phyloP scores from a whole-genome alignment of 192 early-diverging fungal species.

The Martensiomyces pterosporus region DNA sequence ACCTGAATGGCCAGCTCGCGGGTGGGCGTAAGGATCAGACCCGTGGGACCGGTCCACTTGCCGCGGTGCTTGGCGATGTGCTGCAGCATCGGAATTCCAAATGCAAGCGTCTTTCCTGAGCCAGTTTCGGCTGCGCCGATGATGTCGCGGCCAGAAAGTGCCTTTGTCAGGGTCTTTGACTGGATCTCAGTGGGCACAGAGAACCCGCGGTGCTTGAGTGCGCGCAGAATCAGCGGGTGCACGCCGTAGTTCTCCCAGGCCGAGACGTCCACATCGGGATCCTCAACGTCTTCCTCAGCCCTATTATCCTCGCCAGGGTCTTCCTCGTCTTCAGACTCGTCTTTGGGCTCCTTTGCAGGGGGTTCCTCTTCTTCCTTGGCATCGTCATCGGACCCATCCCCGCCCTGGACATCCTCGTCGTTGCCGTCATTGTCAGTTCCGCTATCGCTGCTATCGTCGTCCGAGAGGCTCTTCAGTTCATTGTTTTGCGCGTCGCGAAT shows the following conservation, averaged over 20 bases:
- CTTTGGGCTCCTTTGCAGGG: conserved; percentile 5
- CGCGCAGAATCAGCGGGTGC: conserved; percentile 56
- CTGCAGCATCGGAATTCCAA: conserved; percentile 90
- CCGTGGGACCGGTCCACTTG: conserved; percentile 40
- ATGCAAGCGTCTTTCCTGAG: conserved; percentile 93
- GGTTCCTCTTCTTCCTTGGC: conserved; percentile 16
- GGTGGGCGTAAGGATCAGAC: conserved; percentile 85
- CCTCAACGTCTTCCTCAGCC: conserved; percentile 16
- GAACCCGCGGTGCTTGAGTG: conserved; percentile 69
- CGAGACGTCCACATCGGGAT: conserved; percentile 59
- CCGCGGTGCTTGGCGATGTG: conserved; percentile 51
- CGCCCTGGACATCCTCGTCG: conserved; percentile 9
- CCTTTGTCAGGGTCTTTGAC: conserved; percentile 62
- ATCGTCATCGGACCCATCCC: conserved; percentile 12
- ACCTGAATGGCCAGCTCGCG: conserved; percentile 96
- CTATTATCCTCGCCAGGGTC: conserved; percentile 4
- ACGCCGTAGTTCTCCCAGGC: conserved; percentile 69
- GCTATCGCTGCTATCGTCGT: conserved; percentile 13
- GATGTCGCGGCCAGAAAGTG: conserved; percentile 74
- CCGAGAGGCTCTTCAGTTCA: neutral
- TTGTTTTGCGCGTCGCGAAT: conserved; percentile 14
- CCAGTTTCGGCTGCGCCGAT: conserved; percentile 94
- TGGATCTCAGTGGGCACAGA: conserved; percentile 85
- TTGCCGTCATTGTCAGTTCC: conserved; percentile 9
- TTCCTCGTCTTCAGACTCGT: conserved; percentile 12